These are phyloP conservation scores for Scheffersomyces segobiensis DNA, from an alignment of 1,139 yeast genomes.

Conservation along the genomic window DNA sequence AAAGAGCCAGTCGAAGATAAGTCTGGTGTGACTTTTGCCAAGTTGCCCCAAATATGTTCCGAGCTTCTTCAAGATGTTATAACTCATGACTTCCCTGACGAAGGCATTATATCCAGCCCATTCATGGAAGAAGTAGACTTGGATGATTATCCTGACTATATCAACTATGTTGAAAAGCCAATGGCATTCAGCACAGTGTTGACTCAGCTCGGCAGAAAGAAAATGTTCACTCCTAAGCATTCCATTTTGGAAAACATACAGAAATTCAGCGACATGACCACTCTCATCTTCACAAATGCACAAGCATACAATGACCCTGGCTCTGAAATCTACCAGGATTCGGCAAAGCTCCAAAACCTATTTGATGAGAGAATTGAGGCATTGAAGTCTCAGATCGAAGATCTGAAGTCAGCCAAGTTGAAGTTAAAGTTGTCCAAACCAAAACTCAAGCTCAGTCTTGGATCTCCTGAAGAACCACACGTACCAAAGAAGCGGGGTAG, in stretches of 20 bases:
- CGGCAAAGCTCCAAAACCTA: conserved; percentile 42
- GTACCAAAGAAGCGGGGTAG: conserved; percentile 20
- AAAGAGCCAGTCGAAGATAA: conserved; percentile 11
- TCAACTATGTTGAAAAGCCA: conserved; percentile 54
- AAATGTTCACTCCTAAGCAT: conserved; percentile 30
- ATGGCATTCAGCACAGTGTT: conserved; percentile 54
- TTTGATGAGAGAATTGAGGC: conserved; percentile 32
- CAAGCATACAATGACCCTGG: conserved; percentile 57
- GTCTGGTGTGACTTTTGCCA: conserved; percentile 17
- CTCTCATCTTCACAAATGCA: conserved; percentile 57
- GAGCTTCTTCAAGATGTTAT: conserved; percentile 37
- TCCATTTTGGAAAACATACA: conserved; percentile 41
- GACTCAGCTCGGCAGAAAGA: conserved; percentile 41
- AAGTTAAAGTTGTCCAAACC: conserved; percentile 29
- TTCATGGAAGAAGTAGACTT: conserved; percentile 58
- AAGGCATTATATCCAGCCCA: conserved; percentile 53
- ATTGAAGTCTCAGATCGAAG: conserved; percentile 20
- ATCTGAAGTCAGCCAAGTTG: conserved; percentile 18
- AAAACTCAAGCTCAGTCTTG: conserved; percentile 23
- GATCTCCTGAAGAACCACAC: conserved; percentile 12
- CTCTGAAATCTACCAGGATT: conserved; percentile 58
- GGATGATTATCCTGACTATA: conserved; percentile 61
- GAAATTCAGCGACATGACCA: conserved; percentile 49
- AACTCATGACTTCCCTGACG: conserved; percentile 42
- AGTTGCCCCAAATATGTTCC: conserved; percentile 24